These are phyloP conservation scores for Globisporangium sylvaticum DNA, from an alignment of 352 stramenopile genomes.

Conservation along the genomic window DNA sequence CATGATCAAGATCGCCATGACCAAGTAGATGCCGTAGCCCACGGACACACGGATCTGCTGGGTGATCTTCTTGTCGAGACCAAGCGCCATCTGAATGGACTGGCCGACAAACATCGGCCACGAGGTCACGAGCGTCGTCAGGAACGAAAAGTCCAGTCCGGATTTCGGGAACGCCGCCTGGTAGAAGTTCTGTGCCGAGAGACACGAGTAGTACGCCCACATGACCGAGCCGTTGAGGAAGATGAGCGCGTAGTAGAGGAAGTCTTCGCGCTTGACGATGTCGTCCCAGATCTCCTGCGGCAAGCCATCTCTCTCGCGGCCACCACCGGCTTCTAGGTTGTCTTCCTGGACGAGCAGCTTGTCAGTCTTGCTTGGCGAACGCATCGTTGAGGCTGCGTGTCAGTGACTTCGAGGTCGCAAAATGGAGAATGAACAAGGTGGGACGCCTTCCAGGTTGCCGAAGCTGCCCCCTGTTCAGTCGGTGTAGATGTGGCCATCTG, in stretches of 20 bases:
- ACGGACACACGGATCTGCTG: conserved; percentile 37
- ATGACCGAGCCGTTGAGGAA: conserved; percentile 69
- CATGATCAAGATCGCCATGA: conserved; percentile 60
- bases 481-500: neutral
- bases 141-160: conserved; percentile 56
- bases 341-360: conserved; percentile 31
- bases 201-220: conserved; percentile 73
- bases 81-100: conserved; percentile 45
- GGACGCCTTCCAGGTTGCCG: neutral
- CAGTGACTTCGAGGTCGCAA: neutral
- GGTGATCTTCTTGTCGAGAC: conserved; percentile 52
- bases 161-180: conserved; percentile 39
- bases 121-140: conserved; percentile 51
- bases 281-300: conserved; percentile 59
- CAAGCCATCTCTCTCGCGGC: conserved; percentile 31
- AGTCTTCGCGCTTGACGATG: conserved; percentile 40
- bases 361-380: conserved; percentile 26
- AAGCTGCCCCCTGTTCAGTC: neutral
- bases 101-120: conserved; percentile 64
- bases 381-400: neutral
- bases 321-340: conserved; percentile 12
- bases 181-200: conserved; percentile 71
- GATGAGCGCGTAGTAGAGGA: conserved; percentile 63
- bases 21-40: conserved; percentile 52
- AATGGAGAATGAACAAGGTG: neutral